A percentile compares a stretch with the other conserved stretches of the same genome.
These are phyloP conservation scores for Mycena vitilis DNA, from an alignment of 768 basidiomycete species.

Conservation along the genomic window DNA sequence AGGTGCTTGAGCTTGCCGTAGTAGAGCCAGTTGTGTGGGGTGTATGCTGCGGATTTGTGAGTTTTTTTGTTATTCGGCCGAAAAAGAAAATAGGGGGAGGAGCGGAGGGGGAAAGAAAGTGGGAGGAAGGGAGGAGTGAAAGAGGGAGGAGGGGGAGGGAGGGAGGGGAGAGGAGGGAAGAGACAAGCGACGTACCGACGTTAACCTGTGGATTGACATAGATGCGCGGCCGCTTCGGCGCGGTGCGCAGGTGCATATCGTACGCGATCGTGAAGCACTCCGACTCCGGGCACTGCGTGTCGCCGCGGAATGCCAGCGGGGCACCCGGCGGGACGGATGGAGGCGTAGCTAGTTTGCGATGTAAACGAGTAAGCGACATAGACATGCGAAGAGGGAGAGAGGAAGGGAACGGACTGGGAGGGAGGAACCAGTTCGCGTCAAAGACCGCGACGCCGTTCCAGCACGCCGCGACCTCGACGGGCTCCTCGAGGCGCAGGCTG, in stretches of 20 bases:
- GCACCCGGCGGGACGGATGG: slow-evolving; percentile 22
- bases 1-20: no score
- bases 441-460: slow-evolving; percentile 87
- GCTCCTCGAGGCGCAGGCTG: slow-evolving; percentile 60
- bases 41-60: no score
- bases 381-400: no score
- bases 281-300: slow-evolving; percentile 27
- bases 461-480: slow-evolving; percentile 84
- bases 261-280: slow-evolving; percentile 38
- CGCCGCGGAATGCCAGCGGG: slow-evolving; percentile 35
- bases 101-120: no score
- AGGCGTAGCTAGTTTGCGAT: slow-evolving; percentile 7
- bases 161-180: not conserved
- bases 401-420: not conserved
- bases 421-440: slow-evolving; percentile 50
- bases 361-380: no score
- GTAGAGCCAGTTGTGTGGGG: no score
- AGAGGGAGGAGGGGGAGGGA: no score
- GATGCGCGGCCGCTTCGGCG: slow-evolving; percentile 34
- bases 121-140: no score
- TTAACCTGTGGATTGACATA: slow-evolving; percentile 35
- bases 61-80: not conserved
- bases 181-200: slow-evolving; percentile 24
- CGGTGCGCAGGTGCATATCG: slow-evolving; percentile 39
- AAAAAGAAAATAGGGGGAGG: not conserved